Base-by-base conservation (phyloP, 108 stramenopile species). In the Nitzschia palea region DNA sequence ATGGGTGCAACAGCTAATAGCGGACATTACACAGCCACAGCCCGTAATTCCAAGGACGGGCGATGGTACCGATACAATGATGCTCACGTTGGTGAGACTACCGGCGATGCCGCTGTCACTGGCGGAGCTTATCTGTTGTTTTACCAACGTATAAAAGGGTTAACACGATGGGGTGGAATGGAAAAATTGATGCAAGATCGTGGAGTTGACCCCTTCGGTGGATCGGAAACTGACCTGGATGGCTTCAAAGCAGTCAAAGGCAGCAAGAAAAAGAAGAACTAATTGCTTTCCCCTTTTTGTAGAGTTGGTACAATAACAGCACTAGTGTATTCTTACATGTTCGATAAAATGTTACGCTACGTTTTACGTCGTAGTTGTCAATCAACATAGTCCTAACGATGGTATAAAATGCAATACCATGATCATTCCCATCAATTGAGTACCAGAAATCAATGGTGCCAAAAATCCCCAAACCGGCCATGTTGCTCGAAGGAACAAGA, bases 401-500 rank as follows among this genome's bases (percentile, higher is more conserved):
- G 96, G 96, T 44, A 96, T 70, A 59, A 97, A 97, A 76, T 97
- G 95, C 29, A 91, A 64, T 23, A 70, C 52, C 65, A 94, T 93
- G 37, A 97, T 67, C 30, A 74, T 65, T 6, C 93, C 95, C 70
- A 95, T 70, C n/a, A 78, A 57, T 40, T 95, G 76, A 34, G 83
- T 68, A 22, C 87, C 88, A 32, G 92, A 71, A 40, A 96, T 78
- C 22, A 95, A 67, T 3, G 95, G 96, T 28, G 93, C 72, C 52
- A 92, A 71, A 62, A 95, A 94, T 67, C 96, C 96, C 87, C 88
- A 97, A 14, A 95, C 82, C 15, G 81, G 84, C 89, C 88, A 95
- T 8, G 80, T 77, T 8, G 86, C 80, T 63, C 93, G 81, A n/a
- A 93, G 78, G 22, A 92, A 47, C 12, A 89, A 33, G 31, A 94